phyloP scores from a whole-genome alignment of 257 asterid species.

The Asclepias syriaca region DNA sequence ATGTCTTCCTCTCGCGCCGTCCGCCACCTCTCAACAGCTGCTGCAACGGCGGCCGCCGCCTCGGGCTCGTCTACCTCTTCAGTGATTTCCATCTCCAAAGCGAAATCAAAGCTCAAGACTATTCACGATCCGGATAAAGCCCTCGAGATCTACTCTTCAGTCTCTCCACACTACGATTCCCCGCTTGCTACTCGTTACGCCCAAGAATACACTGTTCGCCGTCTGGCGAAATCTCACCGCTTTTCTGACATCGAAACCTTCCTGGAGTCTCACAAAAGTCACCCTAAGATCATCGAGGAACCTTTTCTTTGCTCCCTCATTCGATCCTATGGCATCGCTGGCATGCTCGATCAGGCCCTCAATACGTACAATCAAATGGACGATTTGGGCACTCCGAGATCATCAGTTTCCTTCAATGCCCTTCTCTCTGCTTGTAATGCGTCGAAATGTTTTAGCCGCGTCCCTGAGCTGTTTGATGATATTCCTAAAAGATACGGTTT shows the following conservation, averaged over 20 bases:
- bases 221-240: conserved; percentile 65
- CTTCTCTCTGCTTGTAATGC: conserved; percentile 47
- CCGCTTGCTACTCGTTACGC: conserved; percentile 53
- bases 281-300: conserved; percentile 56
- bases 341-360: conserved; percentile 70
- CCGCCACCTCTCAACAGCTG: conserved; percentile 54
- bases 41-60: conserved; percentile 10
- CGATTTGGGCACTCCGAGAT: conserved; percentile 63
- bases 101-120: conserved; percentile 43
- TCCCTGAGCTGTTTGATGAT: conserved; percentile 49
- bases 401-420: conserved; percentile 61
- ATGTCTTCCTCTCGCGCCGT: conserved; percentile 35
- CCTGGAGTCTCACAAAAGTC: conserved; percentile 71
- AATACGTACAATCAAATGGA: conserved; percentile 53
- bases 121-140: conserved; percentile 67
- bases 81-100: conserved; percentile 40
- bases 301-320: conserved; percentile 64
- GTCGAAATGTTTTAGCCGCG: conserved; percentile 43
- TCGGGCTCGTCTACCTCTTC: conserved; percentile 14
- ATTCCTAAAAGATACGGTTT: conserved; percentile 48
- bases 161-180: conserved; percentile 40
- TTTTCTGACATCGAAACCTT: conserved; percentile 57
- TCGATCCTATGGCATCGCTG: conserved; percentile 68
- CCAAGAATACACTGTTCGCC: conserved; percentile 64
- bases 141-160: conserved; percentile 56